Percentiles rank a stretch among this genome's conserved stretches.
Evolutionary conservation across 78 protist species (phyloP).

Genomic region (Mantamonas sphyraenae): DNA sequence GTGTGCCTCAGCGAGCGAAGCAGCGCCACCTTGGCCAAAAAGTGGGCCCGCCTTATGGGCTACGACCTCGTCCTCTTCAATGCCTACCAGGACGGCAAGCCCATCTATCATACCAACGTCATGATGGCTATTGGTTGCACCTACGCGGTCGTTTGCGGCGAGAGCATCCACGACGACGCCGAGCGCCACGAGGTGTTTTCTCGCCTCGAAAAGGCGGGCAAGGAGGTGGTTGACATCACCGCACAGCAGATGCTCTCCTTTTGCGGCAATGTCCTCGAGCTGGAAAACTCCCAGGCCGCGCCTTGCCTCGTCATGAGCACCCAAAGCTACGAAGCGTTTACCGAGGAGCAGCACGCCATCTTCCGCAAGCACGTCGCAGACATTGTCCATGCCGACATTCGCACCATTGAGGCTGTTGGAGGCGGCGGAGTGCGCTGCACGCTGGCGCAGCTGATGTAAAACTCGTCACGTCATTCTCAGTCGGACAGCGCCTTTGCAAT

Average conservation of each 20-base stretch:
- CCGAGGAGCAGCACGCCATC: constrained; percentile 4
- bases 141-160: constrained; percentile 30
- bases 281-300: background rate
- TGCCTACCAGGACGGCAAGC: background rate
- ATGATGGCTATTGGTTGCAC: constrained; percentile 42
- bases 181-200: background rate
- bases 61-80: constrained; percentile 10
- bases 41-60: constrained; percentile 15
- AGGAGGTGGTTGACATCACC: constrained; percentile 20
- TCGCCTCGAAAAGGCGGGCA: background rate
- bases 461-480: too few relatives aligned
- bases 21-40: background rate
- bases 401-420: constrained; percentile 16
- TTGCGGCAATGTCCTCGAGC: constrained; percentile 32
- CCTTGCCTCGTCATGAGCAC: constrained; percentile 1
- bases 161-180: constrained; percentile 15
- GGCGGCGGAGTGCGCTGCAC: constrained; percentile 34
- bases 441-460: constrained; percentile 21
- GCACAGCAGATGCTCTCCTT: constrained; percentile 9
- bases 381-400: constrained; percentile 11
- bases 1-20: constrained; percentile 29
- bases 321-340: background rate
- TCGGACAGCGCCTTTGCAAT: too few relatives aligned
- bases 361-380: background rate
- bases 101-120: constrained; percentile 59